These are phyloP conservation scores for Coemansia biformis DNA, from an alignment of 192 early-diverging fungal genomes.

Conservation along the genomic window DNA sequence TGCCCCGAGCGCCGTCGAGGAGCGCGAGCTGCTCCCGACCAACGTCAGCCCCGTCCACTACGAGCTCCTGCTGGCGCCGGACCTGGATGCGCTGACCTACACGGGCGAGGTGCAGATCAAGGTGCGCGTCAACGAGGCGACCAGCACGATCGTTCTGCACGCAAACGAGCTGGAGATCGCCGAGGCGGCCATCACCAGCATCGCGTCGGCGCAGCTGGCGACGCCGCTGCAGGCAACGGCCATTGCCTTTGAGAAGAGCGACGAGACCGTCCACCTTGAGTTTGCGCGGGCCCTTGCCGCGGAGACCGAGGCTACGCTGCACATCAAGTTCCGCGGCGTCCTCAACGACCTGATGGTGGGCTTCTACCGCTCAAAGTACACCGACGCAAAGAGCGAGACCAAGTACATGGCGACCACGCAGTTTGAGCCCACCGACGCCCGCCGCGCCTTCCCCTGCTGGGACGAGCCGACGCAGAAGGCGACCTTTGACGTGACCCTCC, in stretches of 20 bases:
- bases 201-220: constrained; percentile 44
- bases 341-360: constrained; percentile 88
- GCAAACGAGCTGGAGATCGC: constrained; percentile 61
- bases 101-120: constrained; percentile 69
- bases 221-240: constrained; percentile 17
- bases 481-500: constrained; percentile 85
- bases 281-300: constrained; percentile 57
- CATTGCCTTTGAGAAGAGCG: constrained; percentile 25
- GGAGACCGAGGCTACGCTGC: constrained; percentile 51
- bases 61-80: constrained; percentile 70
- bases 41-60: constrained; percentile 83
- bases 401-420: constrained; percentile 88
- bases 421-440: constrained; percentile 89
- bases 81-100: constrained; percentile 76
- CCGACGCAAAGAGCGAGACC: constrained; percentile 53
- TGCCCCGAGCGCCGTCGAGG: constrained; percentile 22
- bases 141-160: constrained; percentile 63
- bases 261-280: constrained; percentile 51
- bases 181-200: constrained; percentile 32
- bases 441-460: constrained; percentile 62
- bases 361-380: constrained; percentile 86
- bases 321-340: constrained; percentile 59
- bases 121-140: constrained; percentile 60
- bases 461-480: constrained; percentile 94
- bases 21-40: constrained; percentile 77